Conservation (phyloP, 2,329 filamentous ascomycete genomes). For the Phyllosticta paracitricarpa region DNA sequence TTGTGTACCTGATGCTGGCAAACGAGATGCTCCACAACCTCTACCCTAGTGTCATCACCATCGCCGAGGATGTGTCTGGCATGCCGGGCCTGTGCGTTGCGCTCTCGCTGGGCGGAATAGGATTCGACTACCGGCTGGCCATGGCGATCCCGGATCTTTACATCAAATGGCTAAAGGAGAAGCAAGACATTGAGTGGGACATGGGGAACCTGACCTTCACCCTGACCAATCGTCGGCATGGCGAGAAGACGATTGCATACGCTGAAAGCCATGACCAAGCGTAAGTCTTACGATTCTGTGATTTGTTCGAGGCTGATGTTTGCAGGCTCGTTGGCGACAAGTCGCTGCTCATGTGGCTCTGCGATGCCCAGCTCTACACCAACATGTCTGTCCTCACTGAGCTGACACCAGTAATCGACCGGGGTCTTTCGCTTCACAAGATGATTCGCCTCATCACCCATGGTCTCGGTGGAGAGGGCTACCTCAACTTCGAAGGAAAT, state of each 20-base stretch:
- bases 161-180: slow-evolving; percentile 97
- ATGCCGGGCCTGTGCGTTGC: slow-evolving; percentile 95
- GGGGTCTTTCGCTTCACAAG: slow-evolving; percentile 90
- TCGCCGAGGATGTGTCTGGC: slow-evolving; percentile 94
- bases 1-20: slow-evolving; percentile 90
- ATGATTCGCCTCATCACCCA: slow-evolving; percentile 95
- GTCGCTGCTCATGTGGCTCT: slow-evolving; percentile 94
- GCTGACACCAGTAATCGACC: slow-evolving; percentile 80
- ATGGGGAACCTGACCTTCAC: slow-evolving; percentile 77
- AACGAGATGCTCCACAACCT: slow-evolving; percentile 92
- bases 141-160: slow-evolving; percentile 99
- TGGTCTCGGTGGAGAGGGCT: slow-evolving; percentile 84
- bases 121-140: slow-evolving; percentile 92
- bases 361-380: slow-evolving; percentile 93
- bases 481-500: slow-evolving; percentile 97
- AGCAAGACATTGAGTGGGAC: slow-evolving; percentile 84
- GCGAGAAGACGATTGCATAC: slow-evolving; percentile 97
- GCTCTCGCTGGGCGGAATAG: slow-evolving; percentile 76
- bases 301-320: slow-evolving; percentile 14
- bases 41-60: slow-evolving; percentile 79
- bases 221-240: slow-evolving; percentile 83
- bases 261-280: slow-evolving; percentile 97
- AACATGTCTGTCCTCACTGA: slow-evolving; percentile 84
- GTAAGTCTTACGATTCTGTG: slow-evolving; percentile 45
- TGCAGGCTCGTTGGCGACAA: slow-evolving; percentile 90